Base-by-base conservation (phyloP, 2,329 filamentous ascomycete genomes). In the Moelleriella libera region DNA sequence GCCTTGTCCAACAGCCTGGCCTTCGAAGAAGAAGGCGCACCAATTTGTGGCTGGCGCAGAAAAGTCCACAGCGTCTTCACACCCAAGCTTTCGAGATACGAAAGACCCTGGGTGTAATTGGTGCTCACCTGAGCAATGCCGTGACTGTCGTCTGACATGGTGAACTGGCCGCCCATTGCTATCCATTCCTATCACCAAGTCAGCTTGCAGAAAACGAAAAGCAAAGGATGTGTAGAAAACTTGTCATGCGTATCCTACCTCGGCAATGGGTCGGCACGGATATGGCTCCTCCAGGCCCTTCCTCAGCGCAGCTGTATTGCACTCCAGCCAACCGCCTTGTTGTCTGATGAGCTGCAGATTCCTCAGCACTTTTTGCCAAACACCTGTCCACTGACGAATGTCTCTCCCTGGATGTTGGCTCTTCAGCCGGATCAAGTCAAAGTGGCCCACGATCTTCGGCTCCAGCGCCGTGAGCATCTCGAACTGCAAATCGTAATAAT, bases 241-340 rank as follows among this genome's bases (percentile, higher is more conserved):
- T 21, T 21, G 21, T 2, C 21, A 21, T 21, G 21, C 21, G 21
- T 21, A 21, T 21, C 70, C 63, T 55, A 85, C 83, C 74, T 86
- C 74, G 56, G 88, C 88, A 58, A 98, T 83, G 56, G 79, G 72
- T 47, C 77, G 74, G 52, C 80, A 80, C 0, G 92, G 92, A 70
- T 98, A 98, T 43, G 90, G 88, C 69, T 97, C 88, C 21, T 70
- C 76, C 65, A 97, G 77, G 5, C 90, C 92, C 69, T 98, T 98
- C 53, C 92, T 76, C 64, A 97, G 62, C 21, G 80, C 88, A 40
- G 85, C 82, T 45, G 84, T 88, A 64, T 98, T 98, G 58, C 94
- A 75, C 74, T 98, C 92, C 50, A 98, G 61, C 64, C 92, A 76
- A 0, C 86, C 90, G 11, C 83, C 86, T 60, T 94, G 90, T 40